Percentiles rank a stretch among this genome's conserved stretches.
These are phyloP conservation scores for Cardamine occulta DNA, from an alignment of 345 rosid genomes.

Conservation along the genomic window DNA sequence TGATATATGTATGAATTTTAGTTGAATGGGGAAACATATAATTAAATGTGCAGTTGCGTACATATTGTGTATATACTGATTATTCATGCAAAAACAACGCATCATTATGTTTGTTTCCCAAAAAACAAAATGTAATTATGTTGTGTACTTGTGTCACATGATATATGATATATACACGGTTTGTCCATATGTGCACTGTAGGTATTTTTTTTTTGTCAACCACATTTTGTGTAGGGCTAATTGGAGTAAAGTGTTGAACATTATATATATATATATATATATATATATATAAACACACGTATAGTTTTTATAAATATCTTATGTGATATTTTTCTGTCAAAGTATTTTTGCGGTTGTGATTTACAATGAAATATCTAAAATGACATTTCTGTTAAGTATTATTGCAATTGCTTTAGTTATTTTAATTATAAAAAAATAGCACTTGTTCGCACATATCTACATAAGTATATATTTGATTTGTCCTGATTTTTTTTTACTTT, in stretches of 20 bases:
- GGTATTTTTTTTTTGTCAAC: slow-evolving; percentile 15
- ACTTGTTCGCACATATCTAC: no score
- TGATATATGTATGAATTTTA: slow-evolving; percentile 21
- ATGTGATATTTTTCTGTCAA: slow-evolving; percentile 14
- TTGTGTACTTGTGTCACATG: slow-evolving; percentile 44
- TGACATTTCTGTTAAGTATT: not conserved
- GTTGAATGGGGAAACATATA: slow-evolving; percentile 41
- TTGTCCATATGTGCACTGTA: slow-evolving; percentile 40
- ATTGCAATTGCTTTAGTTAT: not conserved
- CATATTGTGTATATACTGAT: slow-evolving; percentile 34
- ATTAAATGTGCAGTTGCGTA: slow-evolving; percentile 41
- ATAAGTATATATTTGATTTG: no score
- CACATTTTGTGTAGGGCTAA: slow-evolving; percentile 39
- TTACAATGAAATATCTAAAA: slow-evolving; percentile 9
- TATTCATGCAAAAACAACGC: slow-evolving; percentile 44
- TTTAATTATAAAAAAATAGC: no score
- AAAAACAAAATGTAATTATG: slow-evolving; percentile 39
- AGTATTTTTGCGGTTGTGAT: slow-evolving; percentile 31
- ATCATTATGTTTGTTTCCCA: slow-evolving; percentile 45
- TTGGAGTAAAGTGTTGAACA: slow-evolving; percentile 26
- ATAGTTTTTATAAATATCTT: slow-evolving; percentile 14
- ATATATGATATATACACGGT: slow-evolving; percentile 26
- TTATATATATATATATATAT: not conserved
- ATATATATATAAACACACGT: slow-evolving; percentile 11
- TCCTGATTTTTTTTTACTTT: no score